Evolutionary conservation across 495 filamentous ascomycete species (phyloP).

Genomic region (Xylaria venustula): DNA sequence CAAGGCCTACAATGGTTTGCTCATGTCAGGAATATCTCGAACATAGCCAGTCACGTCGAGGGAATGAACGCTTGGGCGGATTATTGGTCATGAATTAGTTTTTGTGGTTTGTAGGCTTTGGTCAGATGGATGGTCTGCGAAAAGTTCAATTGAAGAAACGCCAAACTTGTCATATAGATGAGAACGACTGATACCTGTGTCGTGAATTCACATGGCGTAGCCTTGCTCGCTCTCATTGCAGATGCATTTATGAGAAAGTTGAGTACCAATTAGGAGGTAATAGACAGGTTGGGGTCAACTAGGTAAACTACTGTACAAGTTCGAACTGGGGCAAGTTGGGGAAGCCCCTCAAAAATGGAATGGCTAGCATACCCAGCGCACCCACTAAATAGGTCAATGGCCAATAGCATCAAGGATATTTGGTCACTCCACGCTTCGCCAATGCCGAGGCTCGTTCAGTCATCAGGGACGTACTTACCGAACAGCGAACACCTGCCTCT

Average conservation of each 20-base stretch:
- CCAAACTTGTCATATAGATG: no score
- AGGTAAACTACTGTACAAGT: no score
- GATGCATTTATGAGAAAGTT: no score
- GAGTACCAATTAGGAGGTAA: no score
- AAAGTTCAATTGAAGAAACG: no score
- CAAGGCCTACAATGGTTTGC: not conserved
- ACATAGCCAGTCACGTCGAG: not conserved
- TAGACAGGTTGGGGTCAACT: no score
- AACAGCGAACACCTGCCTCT: constrained; percentile 2
- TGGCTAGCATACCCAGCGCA: not conserved
- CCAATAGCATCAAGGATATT: constrained; percentile 8
- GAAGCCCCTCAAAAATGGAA: not conserved
- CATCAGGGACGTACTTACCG: not conserved
- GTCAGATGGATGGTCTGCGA: no score
- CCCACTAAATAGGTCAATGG: not conserved
- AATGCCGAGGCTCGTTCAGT: constrained; percentile 15
- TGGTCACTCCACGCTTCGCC: not conserved
- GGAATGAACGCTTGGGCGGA: not conserved
- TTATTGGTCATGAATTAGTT: not conserved
- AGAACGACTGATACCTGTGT: no score
- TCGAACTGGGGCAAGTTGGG: constrained; percentile 1
- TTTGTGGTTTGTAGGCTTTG: no score
- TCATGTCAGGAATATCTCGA: not conserved
- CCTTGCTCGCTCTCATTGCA: no score
- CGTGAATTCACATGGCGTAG: no score